Percentiles rank a stretch among this genome's conserved stretches.
These are phyloP conservation scores for Pisolithus thermaeus DNA, from an alignment of 1,284 basidiomycete species.

Conservation along the genomic window DNA sequence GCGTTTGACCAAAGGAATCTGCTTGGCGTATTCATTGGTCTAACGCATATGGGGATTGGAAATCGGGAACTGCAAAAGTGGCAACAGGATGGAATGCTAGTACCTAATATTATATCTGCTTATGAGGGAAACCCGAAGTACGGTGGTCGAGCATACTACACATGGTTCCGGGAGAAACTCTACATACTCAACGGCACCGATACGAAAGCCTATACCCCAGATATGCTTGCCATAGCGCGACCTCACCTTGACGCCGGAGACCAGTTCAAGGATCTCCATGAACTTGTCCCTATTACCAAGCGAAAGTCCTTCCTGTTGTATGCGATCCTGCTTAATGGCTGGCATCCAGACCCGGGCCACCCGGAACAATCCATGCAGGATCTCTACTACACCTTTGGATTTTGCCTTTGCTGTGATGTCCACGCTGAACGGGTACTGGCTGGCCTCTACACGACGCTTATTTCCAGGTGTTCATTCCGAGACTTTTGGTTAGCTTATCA, in stretches of 20 bases:
- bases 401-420: not conserved
- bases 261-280: not conserved
- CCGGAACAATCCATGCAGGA: not conserved
- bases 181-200: not conserved
- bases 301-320: not conserved
- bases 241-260: not conserved
- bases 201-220: not conserved
- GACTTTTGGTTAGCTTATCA: slow-evolving; percentile 1
- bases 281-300: not conserved
- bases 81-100: not conserved
- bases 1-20: too few species aligned
- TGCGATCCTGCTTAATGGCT: not conserved
- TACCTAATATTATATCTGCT: not conserved
- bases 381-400: slow-evolving; percentile 1
- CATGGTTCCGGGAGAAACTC: not conserved
- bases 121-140: not conserved
- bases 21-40: not conserved
- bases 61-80: not conserved
- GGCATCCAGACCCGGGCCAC: not conserved
- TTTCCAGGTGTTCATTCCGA: slow-evolving; percentile 1
- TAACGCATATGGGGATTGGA: not conserved
- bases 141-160: not conserved
- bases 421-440: not conserved
- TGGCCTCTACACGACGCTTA: not conserved
- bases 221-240: not conserved